Base-by-base conservation (phyloP, 1,284 basidiomycete genomes). In the Pisolithus thermaeus region DNA sequence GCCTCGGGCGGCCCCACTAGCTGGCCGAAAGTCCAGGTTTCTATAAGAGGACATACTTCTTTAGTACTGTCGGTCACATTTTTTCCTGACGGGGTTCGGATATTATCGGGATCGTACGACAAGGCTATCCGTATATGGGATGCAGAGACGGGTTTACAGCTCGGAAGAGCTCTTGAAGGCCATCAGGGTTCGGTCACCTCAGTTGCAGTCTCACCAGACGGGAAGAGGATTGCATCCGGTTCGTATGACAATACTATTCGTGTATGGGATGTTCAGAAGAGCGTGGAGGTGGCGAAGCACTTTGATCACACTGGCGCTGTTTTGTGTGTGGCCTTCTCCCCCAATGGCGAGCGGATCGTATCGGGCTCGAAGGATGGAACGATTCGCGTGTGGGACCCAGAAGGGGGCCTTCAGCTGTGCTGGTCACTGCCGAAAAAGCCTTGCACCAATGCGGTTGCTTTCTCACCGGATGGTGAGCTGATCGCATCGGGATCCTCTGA, bases 371-470 rank as follows among this genome's bases (percentile, higher is more conserved):
- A 84, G 9, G 81, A 84, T 60, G 81, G 79, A 12, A 72, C 82
- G 59, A 78, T 84, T 32, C 73, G 82, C 37, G 72, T 85, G 3
- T 85, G 83, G 83, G 79, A 84, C 59, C 75, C 78, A 25, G 64
- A 72, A 44, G 47, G 45, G 3, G 50, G 50, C 20, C 16, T 22
- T 20, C 32, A 46, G 7, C 23, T 45, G 35, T 22, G 41, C 14
- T 37, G 28, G 27, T 42, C 50, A 18, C 39, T 46, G 3, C 12
- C 46, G 46, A 42, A 45, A 23, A 42, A 72, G 16, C 25, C 18
- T 18, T 36, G n/a, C 8, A 32, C 38, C 16, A 23, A 12, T 12
- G 35, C 38, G 2, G 22, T 50, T 32, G 41, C 39, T 7, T 42
- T 49, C 47, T 42, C 47, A 6, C 28, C 38, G 2, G 47, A 49